Conservation (phyloP, 2,329 filamentous ascomycete species). For the Fusarium tupiense region DNA sequence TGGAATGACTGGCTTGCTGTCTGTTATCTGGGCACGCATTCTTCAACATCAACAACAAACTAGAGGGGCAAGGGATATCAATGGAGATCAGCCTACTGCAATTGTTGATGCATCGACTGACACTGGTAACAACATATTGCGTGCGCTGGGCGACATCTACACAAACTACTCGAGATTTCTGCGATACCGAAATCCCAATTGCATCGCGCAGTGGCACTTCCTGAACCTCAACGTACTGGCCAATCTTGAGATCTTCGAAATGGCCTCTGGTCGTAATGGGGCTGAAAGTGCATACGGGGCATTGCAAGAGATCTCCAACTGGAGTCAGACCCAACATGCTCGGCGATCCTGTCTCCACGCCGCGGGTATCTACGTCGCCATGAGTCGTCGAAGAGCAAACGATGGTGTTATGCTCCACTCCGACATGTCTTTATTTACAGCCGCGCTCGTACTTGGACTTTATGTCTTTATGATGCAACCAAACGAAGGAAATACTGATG, state of each 20-base stretch:
- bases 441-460: neutral
- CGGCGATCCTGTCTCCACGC: constrained; percentile 11
- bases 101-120: neutral
- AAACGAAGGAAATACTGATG: neutral
- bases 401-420: constrained; percentile 5
- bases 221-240: neutral
- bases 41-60: neutral
- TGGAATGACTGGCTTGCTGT: constrained; percentile 1
- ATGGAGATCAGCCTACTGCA: rapidly evolving
- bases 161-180: neutral
- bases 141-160: neutral
- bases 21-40: constrained; percentile 1
- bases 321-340: neutral
- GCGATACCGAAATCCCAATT: neutral
- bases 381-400: neutral
- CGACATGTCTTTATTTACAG: neutral
- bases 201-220: constrained; percentile 6
- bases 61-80: neutral
- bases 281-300: neutral
- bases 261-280: neutral
- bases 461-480: neutral
- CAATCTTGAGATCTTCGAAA: constrained; percentile 2
- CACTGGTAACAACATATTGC: neutral
- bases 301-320: neutral
- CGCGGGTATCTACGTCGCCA: neutral